A percentile compares a stretch with the other conserved stretches of the same genome.
Conservation (phyloP, 1,284 basidiomycete genomes). For the Malassezia yamatoensis region DNA sequence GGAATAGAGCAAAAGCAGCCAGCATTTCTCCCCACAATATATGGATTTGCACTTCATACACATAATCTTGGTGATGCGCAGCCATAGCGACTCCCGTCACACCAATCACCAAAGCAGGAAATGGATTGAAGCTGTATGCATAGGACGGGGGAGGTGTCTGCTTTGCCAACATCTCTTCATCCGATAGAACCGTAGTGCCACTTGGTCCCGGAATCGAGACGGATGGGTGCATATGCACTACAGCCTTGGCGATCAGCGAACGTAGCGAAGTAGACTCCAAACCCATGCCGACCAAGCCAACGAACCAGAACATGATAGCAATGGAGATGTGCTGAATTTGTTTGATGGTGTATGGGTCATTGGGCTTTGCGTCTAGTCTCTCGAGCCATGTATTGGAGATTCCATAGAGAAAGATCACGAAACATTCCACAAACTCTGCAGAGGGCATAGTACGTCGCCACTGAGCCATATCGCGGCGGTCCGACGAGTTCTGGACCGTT, state of each 20-base stretch:
- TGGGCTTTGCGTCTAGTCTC: conserved; percentile 65
- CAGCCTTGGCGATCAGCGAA: conserved; percentile 27
- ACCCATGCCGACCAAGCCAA: conserved; percentile 76
- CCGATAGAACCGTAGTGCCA: not conserved
- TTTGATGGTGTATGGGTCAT: conserved; percentile 79
- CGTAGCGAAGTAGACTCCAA: conserved; percentile 61
- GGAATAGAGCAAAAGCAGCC: conserved; percentile 64
- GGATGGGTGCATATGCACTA: conserved; percentile 22
- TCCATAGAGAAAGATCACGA: conserved; percentile 80
- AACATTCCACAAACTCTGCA: conserved; percentile 78
- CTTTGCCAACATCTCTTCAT: conserved; percentile 21
- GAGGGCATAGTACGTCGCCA: conserved; percentile 30
- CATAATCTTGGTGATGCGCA: conserved; percentile 80
- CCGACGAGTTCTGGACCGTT: conserved; percentile 11
- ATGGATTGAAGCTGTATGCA: conserved; percentile 75
- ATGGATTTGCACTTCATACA: conserved; percentile 74
- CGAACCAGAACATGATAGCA: conserved; percentile 91
- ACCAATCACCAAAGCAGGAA: conserved; percentile 68
- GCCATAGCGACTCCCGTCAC: conserved; percentile 90
- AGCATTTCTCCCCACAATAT: conserved; percentile 83
- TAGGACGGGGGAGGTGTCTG: conserved; percentile 52
- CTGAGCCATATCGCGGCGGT: conserved; percentile 14
- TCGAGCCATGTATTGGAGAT: conserved; percentile 94
- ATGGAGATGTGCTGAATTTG: conserved; percentile 91
- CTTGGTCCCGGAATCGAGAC: not conserved